A percentile compares a stretch with the other conserved stretches of the same genome.
Evolutionary conservation across 306 rosid species (phyloP).

Genomic region (Crataegus laevigata): DNA sequence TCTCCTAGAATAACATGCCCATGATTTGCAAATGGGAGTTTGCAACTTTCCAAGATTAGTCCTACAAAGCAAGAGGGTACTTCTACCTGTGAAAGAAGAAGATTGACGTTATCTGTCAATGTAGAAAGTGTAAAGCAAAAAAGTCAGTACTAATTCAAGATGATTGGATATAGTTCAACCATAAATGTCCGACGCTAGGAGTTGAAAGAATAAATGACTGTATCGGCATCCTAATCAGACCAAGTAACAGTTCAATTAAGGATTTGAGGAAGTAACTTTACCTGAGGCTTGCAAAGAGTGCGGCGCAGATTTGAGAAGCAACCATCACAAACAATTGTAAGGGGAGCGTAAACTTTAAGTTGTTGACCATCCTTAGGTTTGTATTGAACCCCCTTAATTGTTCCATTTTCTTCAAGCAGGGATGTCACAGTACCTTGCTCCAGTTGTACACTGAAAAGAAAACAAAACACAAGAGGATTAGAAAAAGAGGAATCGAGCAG

Average conservation of each 20-base stretch:
- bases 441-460: constrained; percentile 36
- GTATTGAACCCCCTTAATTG: constrained; percentile 52
- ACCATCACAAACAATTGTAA: constrained; percentile 60
- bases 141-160: background rate
- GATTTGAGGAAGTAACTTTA: constrained; percentile 11
- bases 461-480: background rate
- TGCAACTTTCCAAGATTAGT: constrained; percentile 45
- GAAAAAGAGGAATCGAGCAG: background rate
- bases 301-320: constrained; percentile 66
- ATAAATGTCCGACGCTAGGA: background rate
- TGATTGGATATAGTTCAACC: background rate
- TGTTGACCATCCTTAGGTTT: constrained; percentile 44
- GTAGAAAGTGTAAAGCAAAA: background rate
- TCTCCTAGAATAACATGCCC: constrained; percentile 54
- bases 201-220: background rate
- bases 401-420: constrained; percentile 47
- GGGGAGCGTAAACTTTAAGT: constrained; percentile 48
- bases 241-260: background rate
- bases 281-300: constrained; percentile 57
- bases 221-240: background rate
- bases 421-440: constrained; percentile 60
- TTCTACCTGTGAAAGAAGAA: constrained; percentile 30
- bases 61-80: constrained; percentile 48
- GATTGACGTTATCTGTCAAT: background rate
- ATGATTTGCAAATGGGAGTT: constrained; percentile 48